Base-by-base conservation (phyloP, 1,139 yeast species). In the Meyerozyma athensensis region DNA sequence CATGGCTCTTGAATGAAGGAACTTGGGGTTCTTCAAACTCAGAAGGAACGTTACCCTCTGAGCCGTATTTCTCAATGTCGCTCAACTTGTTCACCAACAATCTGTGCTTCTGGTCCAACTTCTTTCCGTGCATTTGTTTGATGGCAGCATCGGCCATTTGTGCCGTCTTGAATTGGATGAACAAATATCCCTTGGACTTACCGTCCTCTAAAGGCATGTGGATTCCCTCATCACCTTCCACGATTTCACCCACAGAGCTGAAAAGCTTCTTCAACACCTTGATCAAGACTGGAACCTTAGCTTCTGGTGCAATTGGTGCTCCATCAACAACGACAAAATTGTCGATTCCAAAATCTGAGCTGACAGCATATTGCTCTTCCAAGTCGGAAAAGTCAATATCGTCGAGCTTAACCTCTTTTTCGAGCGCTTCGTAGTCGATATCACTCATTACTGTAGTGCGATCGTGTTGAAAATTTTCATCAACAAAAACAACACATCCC, bases 81-180 rank as follows among this genome's bases (percentile, higher is more conserved):
- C 81, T 67, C 54, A 92, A 73, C 56, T 77, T 82, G 73, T 92
- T 92, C 43, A 92, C 86, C 49, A 79, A 75, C 52, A 94, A 73
- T 52, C 95, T 80, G 66, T 94, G 99, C 64, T 86, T 89, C 50
- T 86, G 86, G 67, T 94, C 98, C 54, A 94, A 77, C 61, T 89
- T 89, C 69, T 87, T 90, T 53, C 89, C 87, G 63, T 92, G 82
- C 58, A 86, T 76, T 47, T 79, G 76, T 57, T 80, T 81, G 52
- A 90, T 81, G 34, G 96, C 96, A 43, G 79, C 78, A 41, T 75
- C 79, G 35, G 95, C 97, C 58, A 73, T 75, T 39, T 74, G 77
- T 4, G 77, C 68, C 34, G 77, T 71, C 49, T 75, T 82, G 65
- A 78, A 90, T 65, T 89, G 96, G 38, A 92, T 84, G 53, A 94